These are phyloP conservation scores for Aspergillus conjunctus DNA, from an alignment of 495 filamentous ascomycete genomes.

Conservation along the genomic window DNA sequence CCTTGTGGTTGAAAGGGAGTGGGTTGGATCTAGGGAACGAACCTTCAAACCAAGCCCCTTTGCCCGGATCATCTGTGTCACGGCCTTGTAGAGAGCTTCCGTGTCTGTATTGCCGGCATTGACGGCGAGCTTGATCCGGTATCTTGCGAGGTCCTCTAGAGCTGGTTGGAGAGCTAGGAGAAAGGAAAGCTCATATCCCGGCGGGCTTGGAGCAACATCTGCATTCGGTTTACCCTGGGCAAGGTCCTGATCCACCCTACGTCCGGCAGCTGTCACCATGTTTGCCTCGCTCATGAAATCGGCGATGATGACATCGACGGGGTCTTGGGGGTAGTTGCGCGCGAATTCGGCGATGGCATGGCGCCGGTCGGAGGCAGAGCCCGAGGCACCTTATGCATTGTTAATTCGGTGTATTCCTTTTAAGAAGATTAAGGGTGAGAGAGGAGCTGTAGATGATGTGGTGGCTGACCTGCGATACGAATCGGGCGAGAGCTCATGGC, in stretches of 20 bases:
- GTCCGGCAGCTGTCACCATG: conserved; percentile 49
- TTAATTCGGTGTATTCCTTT: background rate
- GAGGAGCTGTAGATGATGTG: background rate
- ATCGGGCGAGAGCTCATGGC: conserved; percentile 27
- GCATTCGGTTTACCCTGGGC: background rate
- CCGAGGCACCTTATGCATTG: conserved; percentile 42
- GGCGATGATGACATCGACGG: conserved; percentile 58
- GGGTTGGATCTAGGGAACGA: background rate
- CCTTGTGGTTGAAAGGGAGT: background rate
- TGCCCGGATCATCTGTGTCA: conserved; percentile 44
- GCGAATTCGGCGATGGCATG: conserved; percentile 58
- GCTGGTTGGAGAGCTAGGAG: conserved; percentile 56
- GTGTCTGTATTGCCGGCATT: conserved; percentile 61
- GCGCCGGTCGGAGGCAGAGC: conserved; percentile 58
- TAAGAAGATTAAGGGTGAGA: background rate
- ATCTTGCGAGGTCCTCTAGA: conserved; percentile 49
- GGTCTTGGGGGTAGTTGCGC: conserved; percentile 48
- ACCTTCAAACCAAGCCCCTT: conserved; percentile 51
- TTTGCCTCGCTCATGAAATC: conserved; percentile 62
- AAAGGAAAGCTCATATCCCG: conserved; percentile 56
- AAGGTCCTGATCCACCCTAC: conserved; percentile 40
- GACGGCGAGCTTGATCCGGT: conserved; percentile 58
- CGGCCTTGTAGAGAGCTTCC: conserved; percentile 47
- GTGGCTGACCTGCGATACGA: conserved; percentile 26
- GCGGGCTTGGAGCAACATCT: conserved; percentile 13